Base-by-base conservation (phyloP, 768 basidiomycete species). In the Hemileccinum rubropunctum region DNA sequence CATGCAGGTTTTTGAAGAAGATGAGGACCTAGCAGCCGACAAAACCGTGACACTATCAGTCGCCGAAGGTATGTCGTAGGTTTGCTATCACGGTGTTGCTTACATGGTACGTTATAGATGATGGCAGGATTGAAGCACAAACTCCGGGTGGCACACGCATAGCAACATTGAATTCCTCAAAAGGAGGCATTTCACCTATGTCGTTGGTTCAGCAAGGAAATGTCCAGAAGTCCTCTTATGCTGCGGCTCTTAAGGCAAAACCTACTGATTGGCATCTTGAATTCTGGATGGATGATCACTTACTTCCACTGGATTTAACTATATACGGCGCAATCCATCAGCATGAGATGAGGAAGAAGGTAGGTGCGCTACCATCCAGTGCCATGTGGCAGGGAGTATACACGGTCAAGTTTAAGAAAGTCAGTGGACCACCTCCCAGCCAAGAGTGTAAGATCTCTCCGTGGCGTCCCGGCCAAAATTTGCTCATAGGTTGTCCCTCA, bases 301-400 rank as follows among this genome's bases (percentile, higher is more conserved):
- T 81, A 18, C 72, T 98, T 15, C 87, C 89, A 0, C 69, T 95
- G 51, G 90, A 95, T 65, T 76, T 95, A 48, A 99, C 97, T 0
- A 86, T 99, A 44, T 99, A 97, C 62, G 97, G 97, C 8, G 95
- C 94, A 0, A 88, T 97, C 40, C 94, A 98, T 64, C 91, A 93
- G 59, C 87, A 91, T 60, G 89, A 94, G 65, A 80, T 81, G 67
- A 78, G 88, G 51, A 88, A 90, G 74, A 83, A 87, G 65, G 71
- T 78, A 4, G 80, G 82, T 3, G 69, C 79, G 15, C 62, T 82
- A 27, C 79, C 85, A 28, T 77, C 83, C 7, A 86, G 80, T 63
- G 74, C 85, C 66, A 84, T 94, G 48, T 97, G 94, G 90, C 86
- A 91, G 65, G 87, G 89, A 1, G 76, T 95, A 12, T 94, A 95